phyloP scores from a whole-genome alignment of 768 basidiomycete genomes.

The Serendipita sp. region DNA sequence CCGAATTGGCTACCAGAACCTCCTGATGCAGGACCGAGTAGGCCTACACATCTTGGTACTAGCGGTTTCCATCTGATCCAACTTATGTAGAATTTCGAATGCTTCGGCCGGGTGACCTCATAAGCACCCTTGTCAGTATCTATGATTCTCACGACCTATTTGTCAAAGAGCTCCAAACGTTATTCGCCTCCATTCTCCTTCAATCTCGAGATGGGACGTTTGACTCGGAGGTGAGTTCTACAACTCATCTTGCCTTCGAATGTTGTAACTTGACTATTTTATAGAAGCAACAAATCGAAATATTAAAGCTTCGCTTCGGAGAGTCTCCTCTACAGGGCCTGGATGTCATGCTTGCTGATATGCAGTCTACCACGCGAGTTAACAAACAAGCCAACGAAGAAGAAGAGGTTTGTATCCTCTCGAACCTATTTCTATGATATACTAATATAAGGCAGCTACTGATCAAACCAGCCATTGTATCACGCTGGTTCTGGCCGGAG shows the following conservation, averaged over 20 bases:
- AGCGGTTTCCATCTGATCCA: neutral
- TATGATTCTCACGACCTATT: constrained; percentile 96
- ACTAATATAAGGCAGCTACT: constrained; percentile 30
- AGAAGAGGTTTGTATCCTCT: constrained; percentile 27
- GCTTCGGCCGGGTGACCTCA: constrained; percentile 81
- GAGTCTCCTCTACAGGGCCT: constrained; percentile 85
- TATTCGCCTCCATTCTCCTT: constrained; percentile 76
- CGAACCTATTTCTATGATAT: neutral
- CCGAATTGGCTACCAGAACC: constrained; percentile 94
- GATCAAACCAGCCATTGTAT: constrained; percentile 81
- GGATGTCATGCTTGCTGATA: constrained; percentile 96
- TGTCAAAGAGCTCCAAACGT: constrained; percentile 83
- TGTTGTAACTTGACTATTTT: neutral
- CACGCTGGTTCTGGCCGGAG: constrained; percentile 83
- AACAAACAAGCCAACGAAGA: constrained; percentile 77
- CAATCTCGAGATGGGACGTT: constrained; percentile 63
- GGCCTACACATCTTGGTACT: constrained; percentile 8
- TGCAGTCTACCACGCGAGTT: constrained; percentile 83
- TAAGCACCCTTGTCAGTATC: constrained; percentile 92
- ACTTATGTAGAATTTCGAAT: constrained; percentile 60
- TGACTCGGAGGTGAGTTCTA: constrained; percentile 40
- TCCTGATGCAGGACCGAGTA: constrained; percentile 88
- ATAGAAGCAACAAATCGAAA: constrained; percentile 82
- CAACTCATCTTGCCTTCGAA: neutral
- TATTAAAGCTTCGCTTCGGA: constrained; percentile 89